Evolutionary conservation across 352 stramenopile genomes (phyloP).

Genomic region (Thalassiosira livingstoniorum): DNA sequence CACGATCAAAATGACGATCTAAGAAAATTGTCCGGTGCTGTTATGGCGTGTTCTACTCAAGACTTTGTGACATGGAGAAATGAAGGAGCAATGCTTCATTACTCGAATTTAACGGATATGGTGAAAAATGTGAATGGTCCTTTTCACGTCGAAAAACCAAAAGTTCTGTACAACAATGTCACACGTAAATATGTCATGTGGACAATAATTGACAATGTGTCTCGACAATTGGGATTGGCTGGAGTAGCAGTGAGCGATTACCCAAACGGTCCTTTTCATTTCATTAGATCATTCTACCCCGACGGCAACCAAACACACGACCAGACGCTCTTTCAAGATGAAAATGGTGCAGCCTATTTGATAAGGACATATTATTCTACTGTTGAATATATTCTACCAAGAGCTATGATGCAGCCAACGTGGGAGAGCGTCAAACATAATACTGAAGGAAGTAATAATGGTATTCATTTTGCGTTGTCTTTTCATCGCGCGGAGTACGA

Average conservation of each 20-base stretch:
- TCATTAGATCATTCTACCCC: constrained; percentile 92
- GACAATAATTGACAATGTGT: constrained; percentile 92
- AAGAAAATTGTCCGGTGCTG: constrained; percentile 75
- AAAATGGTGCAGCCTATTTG: constrained; percentile 86
- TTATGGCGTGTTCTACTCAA: constrained; percentile 92
- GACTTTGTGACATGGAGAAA: constrained; percentile 93
- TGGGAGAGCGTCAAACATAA: constrained; percentile 96
- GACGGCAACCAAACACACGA: constrained; percentile 96
- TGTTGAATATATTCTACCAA: constrained; percentile 93
- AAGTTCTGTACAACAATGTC: constrained; percentile 91
- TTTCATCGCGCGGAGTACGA: constrained; percentile 96
- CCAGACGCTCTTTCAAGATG: constrained; percentile 88
- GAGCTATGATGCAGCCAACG: constrained; percentile 95
- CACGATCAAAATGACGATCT: constrained; percentile 66
- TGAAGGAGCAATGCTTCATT: constrained; percentile 95
- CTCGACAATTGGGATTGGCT: constrained; percentile 89
- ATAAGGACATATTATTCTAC: constrained; percentile 95
- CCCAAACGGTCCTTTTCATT: constrained; percentile 92
- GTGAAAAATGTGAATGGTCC: constrained; percentile 68
- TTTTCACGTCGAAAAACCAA: constrained; percentile 89
- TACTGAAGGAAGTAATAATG: constrained; percentile 58
- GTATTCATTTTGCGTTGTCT: constrained; percentile 92
- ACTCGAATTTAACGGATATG: constrained; percentile 92
- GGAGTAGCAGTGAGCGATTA: constrained; percentile 90
- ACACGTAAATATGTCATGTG: constrained; percentile 95